Evolutionary conservation across 495 filamentous ascomycete species (phyloP), one percentile per base, ranked within the genome.

Genomic region (Penicillium salamii): DNA sequence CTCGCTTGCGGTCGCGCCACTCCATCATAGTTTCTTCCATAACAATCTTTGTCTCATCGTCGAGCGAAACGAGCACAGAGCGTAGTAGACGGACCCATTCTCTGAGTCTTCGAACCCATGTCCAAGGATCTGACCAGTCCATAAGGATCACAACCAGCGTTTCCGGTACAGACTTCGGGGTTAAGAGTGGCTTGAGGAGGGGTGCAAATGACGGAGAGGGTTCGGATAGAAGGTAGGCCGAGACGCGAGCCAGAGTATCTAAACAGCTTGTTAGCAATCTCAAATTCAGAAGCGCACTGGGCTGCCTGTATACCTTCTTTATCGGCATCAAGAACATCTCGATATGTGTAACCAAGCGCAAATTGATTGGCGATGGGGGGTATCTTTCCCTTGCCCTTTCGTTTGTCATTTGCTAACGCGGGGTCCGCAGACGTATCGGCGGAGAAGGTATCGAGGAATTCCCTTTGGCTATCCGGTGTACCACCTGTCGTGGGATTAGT

Each of bases 301-400:
- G 55, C 14, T 12, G 34, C 9, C 15, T 13, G 39, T 23, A 17
- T 55, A 90, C 88, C 89, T 81, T 97, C 92, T 59, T 95, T 90
- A 63, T 97, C 92, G 46, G 90, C 86, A 72, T 97, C 92, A 24
- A 96, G 74, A 33, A 97, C 90, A 72, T 97, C 91, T 62, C 90
- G 87, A 66, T 96, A 97, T 41, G 92, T 95, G 67, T 97, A 97
- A 39, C 92, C 92, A 45, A 97, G 70, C 9, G 91, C 92, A 66
- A 95, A 96, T 50, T 87, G 86, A 62, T 97, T 97, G 35, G 92
- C 91, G 59, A 96, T 79, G 29, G 91, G 89, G 2, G 91, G 87
- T 45, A 75, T 76, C 51, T 80, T 83, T n/a, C 75, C 78, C 46
- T 79, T 83, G 11, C 74, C 78, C 47, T 80, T 82, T 33, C 80